These are phyloP conservation scores for Aureobasidium sp. DNA, from an alignment of 2,329 filamentous ascomycete species.

Conservation along the genomic window DNA sequence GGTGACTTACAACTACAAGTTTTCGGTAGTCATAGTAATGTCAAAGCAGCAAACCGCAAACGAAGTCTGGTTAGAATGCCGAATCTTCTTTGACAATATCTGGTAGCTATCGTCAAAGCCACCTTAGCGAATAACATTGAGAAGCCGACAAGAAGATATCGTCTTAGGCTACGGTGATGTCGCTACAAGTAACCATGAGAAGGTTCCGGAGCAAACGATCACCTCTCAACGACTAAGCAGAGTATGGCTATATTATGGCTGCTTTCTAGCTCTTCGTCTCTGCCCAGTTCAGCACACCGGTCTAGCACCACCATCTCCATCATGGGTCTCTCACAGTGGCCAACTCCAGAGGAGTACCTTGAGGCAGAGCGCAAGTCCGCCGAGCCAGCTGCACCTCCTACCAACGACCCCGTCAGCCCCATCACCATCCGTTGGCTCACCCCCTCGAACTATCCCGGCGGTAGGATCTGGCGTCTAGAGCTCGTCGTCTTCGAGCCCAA, in stretches of 20 bases:
- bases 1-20: background rate
- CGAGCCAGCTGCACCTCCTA: background rate
- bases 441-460: background rate
- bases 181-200: background rate
- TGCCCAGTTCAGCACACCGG: background rate
- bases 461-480: background rate
- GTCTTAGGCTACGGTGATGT: background rate
- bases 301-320: background rate
- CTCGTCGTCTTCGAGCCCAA: background rate
- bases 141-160: too few relatives aligned
- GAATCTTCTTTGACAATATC: too few relatives aligned
- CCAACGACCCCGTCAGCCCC: too few relatives aligned
- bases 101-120: background rate
- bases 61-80: background rate
- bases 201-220: background rate
- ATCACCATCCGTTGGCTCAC: background rate
- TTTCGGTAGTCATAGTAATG: background rate
- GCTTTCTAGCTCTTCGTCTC: background rate
- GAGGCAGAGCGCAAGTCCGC: background rate
- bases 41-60: background rate
- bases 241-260: background rate
- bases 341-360: background rate
- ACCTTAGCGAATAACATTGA: background rate
- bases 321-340: background rate
- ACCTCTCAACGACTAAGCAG: background rate